Evolutionary conservation across 495 filamentous ascomycete genomes (phyloP), one percentile per base, ranked within the genome.

Genomic region (Podospora comata): DNA sequence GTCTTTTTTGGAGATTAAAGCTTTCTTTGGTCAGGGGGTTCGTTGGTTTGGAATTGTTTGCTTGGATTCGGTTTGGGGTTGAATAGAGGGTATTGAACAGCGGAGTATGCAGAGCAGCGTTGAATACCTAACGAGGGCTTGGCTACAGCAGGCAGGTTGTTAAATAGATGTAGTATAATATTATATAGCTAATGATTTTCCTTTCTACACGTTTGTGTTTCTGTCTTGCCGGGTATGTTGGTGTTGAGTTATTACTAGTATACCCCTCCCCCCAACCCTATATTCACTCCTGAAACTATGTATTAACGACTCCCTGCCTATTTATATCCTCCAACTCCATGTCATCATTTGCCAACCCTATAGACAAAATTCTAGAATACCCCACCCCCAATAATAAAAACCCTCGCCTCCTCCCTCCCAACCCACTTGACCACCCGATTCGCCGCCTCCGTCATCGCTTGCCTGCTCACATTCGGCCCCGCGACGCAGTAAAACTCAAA

Each of bases 401-500:
- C 74, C 67, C 95, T 83, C 74, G 97, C 92, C 78, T 98, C 95
- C 76, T 98, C 94, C 65, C 88, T 83, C 68, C 90, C 88, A 3
- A 93, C 89, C 94, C 94, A 99, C 73, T 92, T 89, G 7, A 93
- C 87, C 53, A 98, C 85, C 75, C 90, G 88, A 69, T 92, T 95
- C 15, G 93, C 96, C 20, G 90, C 91, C 77, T 94, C 90, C 20
- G 92, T 91, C 65, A 98, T 83, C 16, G 88, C 88, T 60, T 88
- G 87, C n/a, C 94, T 84, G 69, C 88, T 90, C 60, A 90, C 85
- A 62, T 90, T 88, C 4, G 89, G 87, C 16, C 90, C 90, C n/a
- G 93, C 92, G 7, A 98, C 89, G 75, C 91, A 94, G 81, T 97
- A 99, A 62, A 99, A 83, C 76, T 99, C 96, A 69, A 97, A 97